Evolutionary conservation across 805 yeast genomes (phyloP), one percentile per base, ranked within the genome.

Genomic region (Zygoascus tannicola): DNA sequence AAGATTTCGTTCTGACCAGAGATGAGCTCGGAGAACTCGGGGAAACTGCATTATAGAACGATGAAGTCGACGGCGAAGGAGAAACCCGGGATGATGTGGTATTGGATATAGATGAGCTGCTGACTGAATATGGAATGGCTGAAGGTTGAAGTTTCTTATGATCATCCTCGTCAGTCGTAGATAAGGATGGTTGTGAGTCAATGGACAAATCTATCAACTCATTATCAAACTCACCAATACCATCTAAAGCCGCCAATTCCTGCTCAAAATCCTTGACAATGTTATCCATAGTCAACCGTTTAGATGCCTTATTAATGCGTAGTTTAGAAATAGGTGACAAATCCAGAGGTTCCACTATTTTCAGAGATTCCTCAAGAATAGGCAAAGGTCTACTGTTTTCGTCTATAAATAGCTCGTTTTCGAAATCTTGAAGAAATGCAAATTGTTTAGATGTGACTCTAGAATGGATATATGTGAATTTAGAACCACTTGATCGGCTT

Each of bases 231-330:
- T 22, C 40, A 21, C 40, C 40, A 15, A 37, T 22, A 23, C 20
- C 40, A 18, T 37, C 40, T 3, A 37, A 32, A 12, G 32, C 40
- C 7, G 40, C 21, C 4, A 37, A 32, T n/a, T 37, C 40, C 21
- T 23, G 40, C 40, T 37, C 40, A 23, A 37, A 37, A n/a, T 23
- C 21, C 16, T 26, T 23, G 16, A 37, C 32, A 23, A 37, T 12
- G 3, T 23, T 26, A 15, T 37, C 33, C 32, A 26, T 37, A 8
- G 30, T 7, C 10, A 8, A 8, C n/a, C 7, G n/a, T 33, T 16
- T 33, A 28, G 10, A 10, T 28, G 32, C 32, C 35, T 33, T 33
- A 7, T 26, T 12, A 26, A 26, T 26, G 12, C 12, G 7, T 7
- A 26, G 30, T 26, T 26, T 26, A 12, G 30, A 8, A 26, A 26